These are phyloP conservation scores for Anaeramoeba flamelloides DNA, from an alignment of 78 protist genomes.

Conservation along the genomic window DNA sequence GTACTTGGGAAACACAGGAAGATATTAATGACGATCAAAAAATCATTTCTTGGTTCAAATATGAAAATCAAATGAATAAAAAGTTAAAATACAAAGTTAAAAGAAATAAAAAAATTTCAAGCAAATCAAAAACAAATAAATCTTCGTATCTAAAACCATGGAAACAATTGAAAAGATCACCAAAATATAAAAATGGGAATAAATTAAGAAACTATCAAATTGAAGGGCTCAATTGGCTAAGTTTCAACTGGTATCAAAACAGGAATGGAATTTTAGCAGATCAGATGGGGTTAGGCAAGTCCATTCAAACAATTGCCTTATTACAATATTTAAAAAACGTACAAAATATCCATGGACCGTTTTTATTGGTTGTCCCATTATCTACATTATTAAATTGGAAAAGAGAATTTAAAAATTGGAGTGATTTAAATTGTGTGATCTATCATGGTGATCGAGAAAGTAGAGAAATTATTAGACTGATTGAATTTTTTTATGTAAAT, in stretches of 20 bases:
- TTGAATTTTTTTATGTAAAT: neutral
- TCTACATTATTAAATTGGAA: slow-evolving; percentile 20
- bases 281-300: slow-evolving; percentile 98
- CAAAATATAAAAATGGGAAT: no score
- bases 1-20: slow-evolving; percentile 59
- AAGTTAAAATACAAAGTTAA: no score
- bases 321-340: neutral
- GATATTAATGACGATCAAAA: no score
- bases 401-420: slow-evolving; percentile 22
- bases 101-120: neutral
- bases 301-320: slow-evolving; percentile 67
- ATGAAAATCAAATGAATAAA: no score
- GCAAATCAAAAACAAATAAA: neutral
- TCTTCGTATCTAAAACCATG: neutral
- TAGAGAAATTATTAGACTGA: neutral
- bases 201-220: neutral
- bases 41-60: neutral
- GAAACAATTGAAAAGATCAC: no score
- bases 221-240: neutral
- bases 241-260: neutral
- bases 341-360: slow-evolving; percentile 16
- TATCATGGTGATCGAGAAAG: slow-evolving; percentile 9
- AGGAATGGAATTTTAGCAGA: slow-evolving; percentile 70
- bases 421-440: neutral
- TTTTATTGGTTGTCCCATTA: slow-evolving; percentile 28